phyloP scores from a whole-genome alignment of 306 rosid species.

The Adenanthera pavonina region DNA sequence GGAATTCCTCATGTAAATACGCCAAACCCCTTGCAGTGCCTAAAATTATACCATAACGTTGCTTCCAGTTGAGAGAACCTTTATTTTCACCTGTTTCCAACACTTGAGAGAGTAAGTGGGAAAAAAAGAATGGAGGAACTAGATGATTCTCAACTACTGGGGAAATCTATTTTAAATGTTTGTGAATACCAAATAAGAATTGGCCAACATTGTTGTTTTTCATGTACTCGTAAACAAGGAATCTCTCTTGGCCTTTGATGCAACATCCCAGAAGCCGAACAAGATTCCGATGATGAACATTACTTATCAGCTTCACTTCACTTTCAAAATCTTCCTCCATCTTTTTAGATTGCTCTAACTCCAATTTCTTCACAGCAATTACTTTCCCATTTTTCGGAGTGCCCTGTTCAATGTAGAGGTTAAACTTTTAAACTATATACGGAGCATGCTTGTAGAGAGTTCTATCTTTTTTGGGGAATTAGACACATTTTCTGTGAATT shows the following conservation, averaged over 20 bases:
- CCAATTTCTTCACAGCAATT: slow-evolving; percentile 4
- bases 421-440: neutral
- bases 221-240: neutral
- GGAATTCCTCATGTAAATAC: neutral
- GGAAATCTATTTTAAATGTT: neutral
- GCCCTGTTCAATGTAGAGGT: neutral
- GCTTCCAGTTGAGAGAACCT: slow-evolving; percentile 12
- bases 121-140: neutral
- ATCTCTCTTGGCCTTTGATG: neutral
- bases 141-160: neutral
- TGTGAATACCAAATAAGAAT: neutral
- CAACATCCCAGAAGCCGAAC: neutral
- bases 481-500: neutral
- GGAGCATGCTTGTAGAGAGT: neutral
- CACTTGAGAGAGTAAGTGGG: neutral
- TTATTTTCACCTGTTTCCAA: neutral
- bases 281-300: slow-evolving; percentile 8
- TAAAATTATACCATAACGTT: neutral
- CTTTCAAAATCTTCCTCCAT: slow-evolving; percentile 5
- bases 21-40: slow-evolving; percentile 13
- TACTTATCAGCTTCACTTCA: neutral
- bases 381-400: neutral
- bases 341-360: slow-evolving; percentile 1
- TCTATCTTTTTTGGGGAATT: neutral
- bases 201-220: neutral